phyloP scores from a whole-genome alignment of 2,329 filamentous ascomycete genomes.

The Akanthomyces muscarius region DNA sequence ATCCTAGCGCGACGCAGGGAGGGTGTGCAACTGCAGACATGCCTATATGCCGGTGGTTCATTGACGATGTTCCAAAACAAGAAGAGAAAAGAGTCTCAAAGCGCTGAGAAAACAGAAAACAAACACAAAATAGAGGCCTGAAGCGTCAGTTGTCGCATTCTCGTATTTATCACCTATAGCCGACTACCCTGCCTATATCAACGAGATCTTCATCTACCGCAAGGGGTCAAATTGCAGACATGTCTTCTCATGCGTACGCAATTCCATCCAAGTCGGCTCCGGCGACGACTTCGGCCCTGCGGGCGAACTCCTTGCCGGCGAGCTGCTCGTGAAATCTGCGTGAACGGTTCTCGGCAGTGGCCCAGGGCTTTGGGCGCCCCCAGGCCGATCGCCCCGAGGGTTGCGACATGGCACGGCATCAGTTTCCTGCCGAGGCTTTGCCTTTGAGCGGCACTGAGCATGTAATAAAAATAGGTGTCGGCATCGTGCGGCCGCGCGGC shows the following conservation, averaged over 20 bases:
- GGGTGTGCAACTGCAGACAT: neutral
- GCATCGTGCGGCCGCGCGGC: neutral
- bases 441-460: neutral
- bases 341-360: neutral
- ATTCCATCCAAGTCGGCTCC: slow-evolving; percentile 1
- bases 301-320: slow-evolving; percentile 1
- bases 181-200: neutral
- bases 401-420: slow-evolving; percentile 4
- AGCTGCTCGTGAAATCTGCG: slow-evolving; percentile 9
- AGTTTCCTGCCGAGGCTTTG: slow-evolving; percentile 4
- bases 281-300: slow-evolving; percentile 1
- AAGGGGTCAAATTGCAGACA: neutral
- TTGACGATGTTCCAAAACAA: neutral
- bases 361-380: slow-evolving; percentile 13
- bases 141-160: neutral
- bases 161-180: neutral
- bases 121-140: too few relatives aligned
- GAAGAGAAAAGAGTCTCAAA: too few relatives aligned
- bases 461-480: neutral
- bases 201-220: neutral
- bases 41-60: neutral
- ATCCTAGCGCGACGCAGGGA: neutral
- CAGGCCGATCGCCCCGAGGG: neutral
- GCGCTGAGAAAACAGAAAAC: too few relatives aligned
- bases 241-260: neutral